A percentile compares a stretch with the other conserved stretches of the same genome.
These are phyloP conservation scores for Uronychia binucleata DNA, from an alignment of 73 alveolate species.

Conservation along the genomic window DNA sequence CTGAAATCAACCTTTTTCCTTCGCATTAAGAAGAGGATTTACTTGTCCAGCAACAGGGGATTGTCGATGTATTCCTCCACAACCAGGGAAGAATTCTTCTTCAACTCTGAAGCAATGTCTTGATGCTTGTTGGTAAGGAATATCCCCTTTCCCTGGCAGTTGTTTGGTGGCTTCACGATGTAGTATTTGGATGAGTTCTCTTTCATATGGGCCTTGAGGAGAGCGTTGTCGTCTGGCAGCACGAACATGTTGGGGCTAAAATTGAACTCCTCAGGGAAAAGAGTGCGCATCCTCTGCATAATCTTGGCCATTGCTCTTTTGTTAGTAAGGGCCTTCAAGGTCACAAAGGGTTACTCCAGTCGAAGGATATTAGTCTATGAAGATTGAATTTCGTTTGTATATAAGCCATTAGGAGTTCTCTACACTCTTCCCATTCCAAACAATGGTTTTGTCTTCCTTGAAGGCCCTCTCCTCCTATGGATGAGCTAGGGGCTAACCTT, in stretches of 20 bases:
- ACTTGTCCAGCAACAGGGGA: background rate
- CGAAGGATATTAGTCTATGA: background rate
- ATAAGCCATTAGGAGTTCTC: background rate
- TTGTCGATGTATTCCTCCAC: background rate
- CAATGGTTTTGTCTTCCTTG: background rate
- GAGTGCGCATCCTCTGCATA: background rate
- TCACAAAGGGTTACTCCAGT: background rate
- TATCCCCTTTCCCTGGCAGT: background rate
- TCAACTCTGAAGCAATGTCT: background rate
- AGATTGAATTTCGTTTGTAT: background rate
- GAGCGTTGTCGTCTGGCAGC: background rate
- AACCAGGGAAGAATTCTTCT: background rate
- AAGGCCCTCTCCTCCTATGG: background rate
- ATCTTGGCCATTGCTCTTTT: background rate
- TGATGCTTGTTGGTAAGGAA: background rate
- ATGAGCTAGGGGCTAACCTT: background rate
- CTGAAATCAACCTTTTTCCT: background rate
- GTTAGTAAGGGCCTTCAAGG: background rate
- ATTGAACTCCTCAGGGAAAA: background rate
- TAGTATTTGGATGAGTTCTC: background rate
- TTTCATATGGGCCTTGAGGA: background rate
- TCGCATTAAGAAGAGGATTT: background rate
- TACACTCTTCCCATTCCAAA: background rate
- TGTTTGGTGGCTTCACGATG: background rate
- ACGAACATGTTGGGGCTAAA: background rate